Base-by-base conservation (phyloP, 2,329 filamentous ascomycete species). In the Clarireedia paspali region DNA sequence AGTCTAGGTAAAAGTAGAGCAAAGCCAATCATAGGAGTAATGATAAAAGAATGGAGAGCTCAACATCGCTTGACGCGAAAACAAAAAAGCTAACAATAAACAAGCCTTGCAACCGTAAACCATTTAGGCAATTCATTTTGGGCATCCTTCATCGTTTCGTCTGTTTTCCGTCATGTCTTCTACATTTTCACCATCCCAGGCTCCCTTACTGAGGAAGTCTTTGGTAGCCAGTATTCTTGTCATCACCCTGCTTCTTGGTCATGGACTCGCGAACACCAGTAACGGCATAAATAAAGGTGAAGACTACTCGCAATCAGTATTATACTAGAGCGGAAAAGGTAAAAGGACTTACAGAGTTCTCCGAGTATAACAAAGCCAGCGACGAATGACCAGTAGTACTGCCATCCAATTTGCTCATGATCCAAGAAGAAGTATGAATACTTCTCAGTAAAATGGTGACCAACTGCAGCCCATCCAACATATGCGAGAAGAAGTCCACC, bases 371-470 rank as follows among this genome's bases (percentile, higher is more conserved):
- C 39, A 36, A 67, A 64, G 20, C 49, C 59, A 42, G 60, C 42
- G 52, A 64, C 61, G 15, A 57, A 55, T 36, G 60, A 46, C 15
- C 59, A 42, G 44, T 62, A 60, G 44, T 68, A 57, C 49, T 67
- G 63, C 62, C 64, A 66, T 23, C 62, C 63, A 46, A 63, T 55
- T 17, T 59, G 46, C 40, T 62, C 59, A 44, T 64, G 59, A 40
- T 71, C 65, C 24, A 70, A 60, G 62, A 66, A 70, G 53, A 59
- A 69, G 50, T 64, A 69, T 4, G 58, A 53, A 51, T 65, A 70
- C 48, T 62, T 59, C 26, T 63, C 66, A 9, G 64, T 62, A 40
- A 62, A 17, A 15, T 59, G 52, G 40, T 66, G 59, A 15, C 68
- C 67, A 30, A 70, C 20, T 45, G 62, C 63, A 26, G 62, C 59